Evolutionary conservation across 257 asterid species (phyloP).

Genomic region (Lycium barbarum): DNA sequence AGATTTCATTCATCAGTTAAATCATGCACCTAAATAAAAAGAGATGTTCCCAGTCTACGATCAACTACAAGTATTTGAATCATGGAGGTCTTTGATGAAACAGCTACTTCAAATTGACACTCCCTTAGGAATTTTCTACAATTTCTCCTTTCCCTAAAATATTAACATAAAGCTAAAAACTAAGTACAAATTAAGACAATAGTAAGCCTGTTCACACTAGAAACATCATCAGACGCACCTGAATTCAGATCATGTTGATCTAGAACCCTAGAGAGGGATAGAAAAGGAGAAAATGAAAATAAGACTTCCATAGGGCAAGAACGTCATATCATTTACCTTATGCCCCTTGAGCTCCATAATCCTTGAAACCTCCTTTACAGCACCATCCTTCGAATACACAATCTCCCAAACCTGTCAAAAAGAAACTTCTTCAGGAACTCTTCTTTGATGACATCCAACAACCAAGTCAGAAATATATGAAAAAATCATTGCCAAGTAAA

Average conservation of each 20-base stretch:
- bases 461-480: not conserved
- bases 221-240: constrained; percentile 11
- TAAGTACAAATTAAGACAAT: not conserved
- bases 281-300: not conserved
- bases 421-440: not conserved
- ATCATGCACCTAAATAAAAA: not conserved
- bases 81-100: not conserved
- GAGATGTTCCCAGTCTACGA: not conserved
- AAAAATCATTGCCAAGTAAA: constrained; percentile 1
- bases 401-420: constrained; percentile 88
- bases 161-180: not conserved
- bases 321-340: constrained; percentile 62
- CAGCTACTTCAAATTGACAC: not conserved
- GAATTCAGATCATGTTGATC: not conserved
- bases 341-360: constrained; percentile 99
- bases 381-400: constrained; percentile 90
- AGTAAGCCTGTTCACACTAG: not conserved
- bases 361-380: constrained; percentile 84
- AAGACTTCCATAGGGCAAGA: not conserved
- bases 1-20: constrained; percentile 14
- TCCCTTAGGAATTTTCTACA: not conserved
- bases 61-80: not conserved
- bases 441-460: constrained; percentile 17
- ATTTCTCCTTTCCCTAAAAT: constrained; percentile 7
- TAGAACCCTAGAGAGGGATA: not conserved